Percentiles rank a stretch among this genome's conserved stretches.
phyloP scores from a whole-genome alignment of 2,329 filamentous ascomycete species.

The Aspergillus oerlinghausenensis region DNA sequence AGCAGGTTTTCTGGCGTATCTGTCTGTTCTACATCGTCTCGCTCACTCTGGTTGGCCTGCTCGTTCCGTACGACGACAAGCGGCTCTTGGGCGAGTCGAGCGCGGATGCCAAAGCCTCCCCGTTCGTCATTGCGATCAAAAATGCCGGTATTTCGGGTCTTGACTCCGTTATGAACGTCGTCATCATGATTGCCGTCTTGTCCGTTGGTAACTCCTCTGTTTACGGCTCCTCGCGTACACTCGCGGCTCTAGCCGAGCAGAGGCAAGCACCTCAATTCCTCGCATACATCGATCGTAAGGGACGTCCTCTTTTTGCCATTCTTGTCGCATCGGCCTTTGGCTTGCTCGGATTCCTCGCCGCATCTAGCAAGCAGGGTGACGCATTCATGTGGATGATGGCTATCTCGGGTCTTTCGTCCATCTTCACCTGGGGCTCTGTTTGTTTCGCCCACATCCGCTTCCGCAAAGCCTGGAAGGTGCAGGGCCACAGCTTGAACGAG shows the following conservation, averaged over 20 bases:
- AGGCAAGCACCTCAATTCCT: constrained; percentile 73
- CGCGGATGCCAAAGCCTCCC: constrained; percentile 71
- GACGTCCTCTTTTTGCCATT: constrained; percentile 74
- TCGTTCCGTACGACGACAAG: constrained; percentile 68
- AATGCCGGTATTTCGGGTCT: constrained; percentile 77
- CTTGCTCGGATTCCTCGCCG: constrained; percentile 72
- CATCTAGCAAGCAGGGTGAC: constrained; percentile 53
- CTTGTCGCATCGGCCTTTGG: constrained; percentile 62
- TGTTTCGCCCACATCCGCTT: constrained; percentile 92
- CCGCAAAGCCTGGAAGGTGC: constrained; percentile 68
- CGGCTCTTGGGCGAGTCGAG: constrained; percentile 58
- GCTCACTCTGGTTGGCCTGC: constrained; percentile 71
- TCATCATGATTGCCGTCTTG: constrained; percentile 84
- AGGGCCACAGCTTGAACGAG: constrained; percentile 67
- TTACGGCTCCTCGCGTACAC: constrained; percentile 84
- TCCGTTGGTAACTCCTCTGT: constrained; percentile 90
- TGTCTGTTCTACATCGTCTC: constrained; percentile 84
- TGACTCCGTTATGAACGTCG: constrained; percentile 88
- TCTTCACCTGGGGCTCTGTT: constrained; percentile 78
- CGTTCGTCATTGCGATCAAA: constrained; percentile 88
- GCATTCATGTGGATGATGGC: constrained; percentile 78
- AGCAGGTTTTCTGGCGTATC: constrained; percentile 95
- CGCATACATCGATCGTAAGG: constrained; percentile 75
- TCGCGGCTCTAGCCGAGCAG: constrained; percentile 85
- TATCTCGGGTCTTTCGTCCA: constrained; percentile 65